Conservation (phyloP, 2,329 filamentous ascomycete genomes). For the Venturia nashicola region DNA sequence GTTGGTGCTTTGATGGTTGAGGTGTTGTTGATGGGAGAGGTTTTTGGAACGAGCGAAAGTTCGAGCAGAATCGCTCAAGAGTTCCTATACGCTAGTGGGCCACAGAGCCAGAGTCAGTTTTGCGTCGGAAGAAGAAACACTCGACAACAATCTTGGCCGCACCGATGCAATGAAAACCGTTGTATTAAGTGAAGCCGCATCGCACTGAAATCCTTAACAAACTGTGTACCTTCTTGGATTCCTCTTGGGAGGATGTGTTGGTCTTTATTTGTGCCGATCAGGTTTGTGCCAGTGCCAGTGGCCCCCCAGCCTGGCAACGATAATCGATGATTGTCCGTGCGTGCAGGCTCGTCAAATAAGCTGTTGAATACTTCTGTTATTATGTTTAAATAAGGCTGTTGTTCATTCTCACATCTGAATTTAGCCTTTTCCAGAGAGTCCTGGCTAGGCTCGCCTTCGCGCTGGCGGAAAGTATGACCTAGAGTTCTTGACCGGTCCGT, state of each 20-base stretch:
- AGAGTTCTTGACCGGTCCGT: background rate
- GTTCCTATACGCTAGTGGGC: background rate
- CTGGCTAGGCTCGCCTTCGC: background rate
- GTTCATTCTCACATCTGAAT: background rate
- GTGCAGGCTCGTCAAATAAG: background rate
- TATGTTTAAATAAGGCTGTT: background rate
- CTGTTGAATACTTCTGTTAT: background rate
- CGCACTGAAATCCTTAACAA: background rate
- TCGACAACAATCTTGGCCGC: background rate
- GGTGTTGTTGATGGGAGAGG: background rate
- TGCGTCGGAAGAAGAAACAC: background rate
- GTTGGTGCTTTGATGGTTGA: background rate
- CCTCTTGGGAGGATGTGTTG: background rate
- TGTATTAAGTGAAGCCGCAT: background rate
- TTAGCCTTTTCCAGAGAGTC: background rate
- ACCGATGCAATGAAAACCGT: background rate
- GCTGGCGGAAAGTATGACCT: background rate
- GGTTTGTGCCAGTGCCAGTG: background rate
- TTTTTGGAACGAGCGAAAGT: background rate
- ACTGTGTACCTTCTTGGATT: background rate
- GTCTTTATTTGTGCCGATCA: background rate
- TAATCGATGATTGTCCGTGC: background rate
- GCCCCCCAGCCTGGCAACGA: background rate
- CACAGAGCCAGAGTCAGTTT: background rate
- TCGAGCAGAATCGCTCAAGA: background rate